These are phyloP conservation scores for Ascochyta viciae-villosae DNA, from an alignment of 2,329 filamentous ascomycete genomes.

Conservation along the genomic window DNA sequence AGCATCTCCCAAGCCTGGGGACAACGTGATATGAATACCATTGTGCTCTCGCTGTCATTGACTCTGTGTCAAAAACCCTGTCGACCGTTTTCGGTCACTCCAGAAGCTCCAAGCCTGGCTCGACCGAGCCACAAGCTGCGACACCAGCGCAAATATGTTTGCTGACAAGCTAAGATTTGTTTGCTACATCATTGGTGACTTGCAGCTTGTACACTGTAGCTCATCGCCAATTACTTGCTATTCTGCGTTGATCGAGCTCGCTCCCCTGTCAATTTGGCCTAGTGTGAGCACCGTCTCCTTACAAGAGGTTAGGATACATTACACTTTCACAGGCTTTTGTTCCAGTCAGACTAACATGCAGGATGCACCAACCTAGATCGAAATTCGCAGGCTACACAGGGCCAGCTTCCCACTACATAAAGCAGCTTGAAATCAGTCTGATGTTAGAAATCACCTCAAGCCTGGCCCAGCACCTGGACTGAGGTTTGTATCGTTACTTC, in stretches of 20 bases:
- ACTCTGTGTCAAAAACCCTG: not conserved
- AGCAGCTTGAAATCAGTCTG: too few species aligned
- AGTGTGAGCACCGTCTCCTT: not conserved
- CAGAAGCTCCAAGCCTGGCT: not conserved
- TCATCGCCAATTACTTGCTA: not conserved
- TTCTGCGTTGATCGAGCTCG: not conserved
- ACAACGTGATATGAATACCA: not conserved
- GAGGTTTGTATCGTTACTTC: not conserved
- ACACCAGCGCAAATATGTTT: not conserved
- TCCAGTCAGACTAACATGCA: not conserved
- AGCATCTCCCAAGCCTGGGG: not conserved
- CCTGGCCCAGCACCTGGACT: not conserved
- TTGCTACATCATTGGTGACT: not conserved
- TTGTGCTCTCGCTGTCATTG: not conserved
- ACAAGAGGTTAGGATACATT: not conserved
- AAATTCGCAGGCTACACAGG: too few species aligned
- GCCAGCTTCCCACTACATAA: not conserved
- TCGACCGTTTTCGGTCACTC: not conserved
- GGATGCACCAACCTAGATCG: not conserved
- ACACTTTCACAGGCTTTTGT: not conserved
- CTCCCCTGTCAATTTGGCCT: not conserved
- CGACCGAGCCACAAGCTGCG: not conserved
- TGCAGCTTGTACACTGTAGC: not conserved
- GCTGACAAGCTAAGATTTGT: conserved; percentile 2
- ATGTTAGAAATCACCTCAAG: not conserved